Evolutionary conservation across 2,329 filamentous ascomycete species (phyloP).

Genomic region (Trichoderma cornu-damae): DNA sequence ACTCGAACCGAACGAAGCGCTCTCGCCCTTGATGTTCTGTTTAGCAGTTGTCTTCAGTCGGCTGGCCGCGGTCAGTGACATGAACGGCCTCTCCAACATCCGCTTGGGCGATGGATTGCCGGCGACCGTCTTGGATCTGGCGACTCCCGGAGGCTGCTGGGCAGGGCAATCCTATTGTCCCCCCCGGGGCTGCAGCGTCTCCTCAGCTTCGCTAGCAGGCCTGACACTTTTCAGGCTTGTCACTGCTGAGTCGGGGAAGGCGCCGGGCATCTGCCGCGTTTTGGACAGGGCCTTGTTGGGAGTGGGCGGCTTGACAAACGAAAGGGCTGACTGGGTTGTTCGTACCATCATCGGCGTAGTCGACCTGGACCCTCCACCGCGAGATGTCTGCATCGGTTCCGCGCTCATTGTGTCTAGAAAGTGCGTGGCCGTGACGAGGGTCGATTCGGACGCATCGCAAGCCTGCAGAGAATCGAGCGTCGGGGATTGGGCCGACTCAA

Average conservation of each 20-base stretch:
- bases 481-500: conserved; percentile 55
- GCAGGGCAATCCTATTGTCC: conserved; percentile 30
- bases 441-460: conserved; percentile 76
- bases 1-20: conserved; percentile 44
- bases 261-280: conserved; percentile 23
- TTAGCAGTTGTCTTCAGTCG: conserved; percentile 47
- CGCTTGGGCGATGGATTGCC: conserved; percentile 33
- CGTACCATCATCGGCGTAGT: conserved; percentile 66
- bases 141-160: conserved; percentile 21
- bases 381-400: conserved; percentile 54
- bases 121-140: conserved; percentile 24
- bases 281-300: not conserved
- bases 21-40: conserved; percentile 45
- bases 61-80: conserved; percentile 44
- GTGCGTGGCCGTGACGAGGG: conserved; percentile 64
- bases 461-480: conserved; percentile 69
- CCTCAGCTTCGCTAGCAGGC: conserved; percentile 35
- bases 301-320: conserved; percentile 27
- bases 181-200: conserved; percentile 23
- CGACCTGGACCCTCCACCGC: conserved; percentile 58
- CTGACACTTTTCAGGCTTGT: conserved; percentile 43
- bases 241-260: conserved; percentile 30
- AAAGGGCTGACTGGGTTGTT: conserved; percentile 35
- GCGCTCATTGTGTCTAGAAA: conserved; percentile 77
- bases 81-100: conserved; percentile 30